Conservation (phyloP, 2,329 filamentous ascomycete species). For the Pseudovirgaria hyperparasitica region DNA sequence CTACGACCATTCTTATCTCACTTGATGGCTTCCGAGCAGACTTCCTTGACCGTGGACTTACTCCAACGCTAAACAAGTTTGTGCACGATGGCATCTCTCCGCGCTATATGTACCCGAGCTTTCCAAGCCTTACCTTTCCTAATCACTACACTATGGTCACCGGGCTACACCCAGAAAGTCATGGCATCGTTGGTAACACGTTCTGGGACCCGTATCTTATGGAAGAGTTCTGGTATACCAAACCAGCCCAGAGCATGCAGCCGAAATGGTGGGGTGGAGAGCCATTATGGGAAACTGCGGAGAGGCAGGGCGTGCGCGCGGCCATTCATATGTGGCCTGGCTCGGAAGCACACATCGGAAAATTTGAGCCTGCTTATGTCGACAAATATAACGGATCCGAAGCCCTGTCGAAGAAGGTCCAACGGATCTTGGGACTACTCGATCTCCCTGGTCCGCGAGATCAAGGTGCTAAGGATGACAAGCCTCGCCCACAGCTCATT, state of each 20-base stretch:
- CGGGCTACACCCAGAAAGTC: constrained; percentile 80
- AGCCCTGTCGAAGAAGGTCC: constrained; percentile 59
- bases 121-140: constrained; percentile 92
- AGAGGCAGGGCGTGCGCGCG: constrained; percentile 62
- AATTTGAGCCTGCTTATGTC: constrained; percentile 63
- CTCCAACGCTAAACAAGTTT: constrained; percentile 68
- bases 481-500: constrained; percentile 72
- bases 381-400: constrained; percentile 79
- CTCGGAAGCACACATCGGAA: constrained; percentile 72
- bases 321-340: constrained; percentile 99
- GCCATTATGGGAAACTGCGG: constrained; percentile 87
- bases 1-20: constrained; percentile 87
- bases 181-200: constrained; percentile 85
- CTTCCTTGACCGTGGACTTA: constrained; percentile 72
- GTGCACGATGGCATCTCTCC: constrained; percentile 77
- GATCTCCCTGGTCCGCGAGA: constrained; percentile 67
- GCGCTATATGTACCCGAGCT: constrained; percentile 84
- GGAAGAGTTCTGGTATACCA: constrained; percentile 80
- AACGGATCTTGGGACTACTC: constrained; percentile 67
- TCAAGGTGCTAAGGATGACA: constrained; percentile 32
- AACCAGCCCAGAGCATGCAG: constrained; percentile 61
- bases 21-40: constrained; percentile 94
- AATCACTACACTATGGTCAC: constrained; percentile 89
- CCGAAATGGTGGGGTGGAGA: constrained; percentile 92
- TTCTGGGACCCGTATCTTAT: constrained; percentile 77